Evolutionary conservation across 306 rosid species (phyloP).

Genomic region (Prinsepia uniflora): DNA sequence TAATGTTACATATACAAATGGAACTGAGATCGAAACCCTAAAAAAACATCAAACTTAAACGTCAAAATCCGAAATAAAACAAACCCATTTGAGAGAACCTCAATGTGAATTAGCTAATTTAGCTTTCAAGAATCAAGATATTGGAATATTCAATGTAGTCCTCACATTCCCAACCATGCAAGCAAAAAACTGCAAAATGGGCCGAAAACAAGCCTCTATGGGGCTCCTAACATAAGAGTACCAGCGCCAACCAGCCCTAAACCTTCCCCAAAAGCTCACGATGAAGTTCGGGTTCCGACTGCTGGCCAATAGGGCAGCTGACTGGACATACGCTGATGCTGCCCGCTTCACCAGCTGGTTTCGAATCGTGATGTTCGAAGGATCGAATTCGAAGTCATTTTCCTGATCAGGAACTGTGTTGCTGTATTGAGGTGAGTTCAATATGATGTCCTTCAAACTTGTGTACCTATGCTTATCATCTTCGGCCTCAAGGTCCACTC

Average conservation of each 20-base stretch:
- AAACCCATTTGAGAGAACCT: neutral
- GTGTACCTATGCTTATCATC: slow-evolving; percentile 43
- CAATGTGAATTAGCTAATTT: neutral
- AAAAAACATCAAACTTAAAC: neutral
- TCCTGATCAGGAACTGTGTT: slow-evolving; percentile 23
- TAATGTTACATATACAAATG: neutral
- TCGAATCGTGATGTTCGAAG: slow-evolving; percentile 41
- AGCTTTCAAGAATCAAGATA: slow-evolving; percentile 4
- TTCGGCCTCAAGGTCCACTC: slow-evolving; percentile 13
- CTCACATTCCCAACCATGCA: slow-evolving; percentile 24
- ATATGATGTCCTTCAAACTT: slow-evolving; percentile 63
- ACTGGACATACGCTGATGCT: slow-evolving; percentile 61
- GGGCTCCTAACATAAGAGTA: slow-evolving; percentile 23
- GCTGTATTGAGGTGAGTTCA: slow-evolving; percentile 29
- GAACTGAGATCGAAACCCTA: neutral
- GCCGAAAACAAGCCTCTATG: slow-evolving; percentile 34
- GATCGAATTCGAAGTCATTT: slow-evolving; percentile 34
- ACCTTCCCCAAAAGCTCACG: slow-evolving; percentile 42
- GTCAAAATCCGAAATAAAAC: neutral
- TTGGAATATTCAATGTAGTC: slow-evolving; percentile 2
- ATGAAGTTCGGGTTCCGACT: slow-evolving; percentile 37
- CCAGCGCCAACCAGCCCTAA: slow-evolving; percentile 40
- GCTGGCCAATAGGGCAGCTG: slow-evolving; percentile 36
- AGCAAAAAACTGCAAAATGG: slow-evolving; percentile 38
- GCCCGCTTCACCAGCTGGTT: slow-evolving; percentile 61